These are phyloP conservation scores for Leucoagaricus sp. DNA, from an alignment of 1,284 basidiomycete species.

Conservation along the genomic window DNA sequence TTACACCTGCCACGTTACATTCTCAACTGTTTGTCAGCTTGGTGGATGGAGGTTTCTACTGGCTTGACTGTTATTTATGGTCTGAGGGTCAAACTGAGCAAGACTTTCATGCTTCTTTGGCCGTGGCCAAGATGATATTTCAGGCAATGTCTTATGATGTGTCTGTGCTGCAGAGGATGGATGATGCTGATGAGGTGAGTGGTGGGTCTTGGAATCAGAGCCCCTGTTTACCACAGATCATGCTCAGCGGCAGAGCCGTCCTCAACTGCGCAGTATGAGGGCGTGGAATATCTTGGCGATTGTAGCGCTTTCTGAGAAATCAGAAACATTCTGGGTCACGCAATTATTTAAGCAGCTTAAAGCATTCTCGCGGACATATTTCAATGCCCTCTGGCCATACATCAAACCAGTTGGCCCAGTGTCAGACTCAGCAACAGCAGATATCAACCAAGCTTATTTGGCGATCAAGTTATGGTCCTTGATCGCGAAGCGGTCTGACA, in stretches of 20 bases:
- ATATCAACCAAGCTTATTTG: slow-evolving; percentile 67
- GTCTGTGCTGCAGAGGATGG: slow-evolving; percentile 4
- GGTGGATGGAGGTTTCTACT: slow-evolving; percentile 51
- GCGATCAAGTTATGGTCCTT: slow-evolving; percentile 71
- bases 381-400: slow-evolving; percentile 42
- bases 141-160: slow-evolving; percentile 38
- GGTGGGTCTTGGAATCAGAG: neutral
- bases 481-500: slow-evolving; percentile 46
- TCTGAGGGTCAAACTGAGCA: slow-evolving; percentile 45
- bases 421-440: slow-evolving; percentile 46
- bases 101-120: slow-evolving; percentile 53
- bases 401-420: slow-evolving; percentile 33
- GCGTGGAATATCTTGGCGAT: slow-evolving; percentile 66
- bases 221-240: neutral
- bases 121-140: slow-evolving; percentile 54
- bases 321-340: slow-evolving; percentile 35
- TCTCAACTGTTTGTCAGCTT: slow-evolving; percentile 36
- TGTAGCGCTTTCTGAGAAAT: slow-evolving; percentile 47
- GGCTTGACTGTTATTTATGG: slow-evolving; percentile 50
- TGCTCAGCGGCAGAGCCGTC: neutral
- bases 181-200: slow-evolving; percentile 1
- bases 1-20: slow-evolving; percentile 25
- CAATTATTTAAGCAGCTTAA: slow-evolving; percentile 51
- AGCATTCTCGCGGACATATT: slow-evolving; percentile 49
- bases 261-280: slow-evolving; percentile 37